These are phyloP conservation scores for Aspergillus affinis DNA, from an alignment of 495 filamentous ascomycete species.

Conservation along the genomic window DNA sequence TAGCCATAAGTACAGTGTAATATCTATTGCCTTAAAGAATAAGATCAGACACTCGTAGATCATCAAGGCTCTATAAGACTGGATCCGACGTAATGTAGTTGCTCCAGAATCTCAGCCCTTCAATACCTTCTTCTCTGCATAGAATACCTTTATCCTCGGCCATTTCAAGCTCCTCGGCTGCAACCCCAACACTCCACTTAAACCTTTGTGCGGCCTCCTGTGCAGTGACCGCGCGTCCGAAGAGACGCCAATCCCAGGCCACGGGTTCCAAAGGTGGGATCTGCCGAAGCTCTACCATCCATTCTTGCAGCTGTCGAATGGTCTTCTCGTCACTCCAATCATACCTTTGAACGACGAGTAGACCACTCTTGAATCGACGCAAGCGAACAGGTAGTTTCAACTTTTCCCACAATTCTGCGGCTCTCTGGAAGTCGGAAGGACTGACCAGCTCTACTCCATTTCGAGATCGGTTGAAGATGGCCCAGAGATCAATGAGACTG, in stretches of 20 bases:
- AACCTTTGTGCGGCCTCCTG: slow-evolving; percentile 88
- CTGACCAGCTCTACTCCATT: slow-evolving; percentile 94
- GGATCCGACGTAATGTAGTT: slow-evolving; percentile 52
- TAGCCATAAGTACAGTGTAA: neutral
- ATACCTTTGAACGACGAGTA: slow-evolving; percentile 85
- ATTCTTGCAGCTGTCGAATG: slow-evolving; percentile 68
- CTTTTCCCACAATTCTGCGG: slow-evolving; percentile 83
- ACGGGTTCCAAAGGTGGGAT: slow-evolving; percentile 62
- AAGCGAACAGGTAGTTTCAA: slow-evolving; percentile 83
- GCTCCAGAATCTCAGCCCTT: slow-evolving; percentile 79
- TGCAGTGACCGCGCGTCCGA: slow-evolving; percentile 83
- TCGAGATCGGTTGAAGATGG: slow-evolving; percentile 92
- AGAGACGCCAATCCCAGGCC: slow-evolving; percentile 71
- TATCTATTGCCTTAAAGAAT: slow-evolving; percentile 10
- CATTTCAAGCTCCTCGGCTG: slow-evolving; percentile 94
- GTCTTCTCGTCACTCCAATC: slow-evolving; percentile 93
- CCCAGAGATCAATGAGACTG: slow-evolving; percentile 94
- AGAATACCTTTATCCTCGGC: slow-evolving; percentile 83
- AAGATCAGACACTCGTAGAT: slow-evolving; percentile 13
- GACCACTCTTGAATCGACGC: slow-evolving; percentile 84
- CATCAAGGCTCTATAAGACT: slow-evolving; percentile 3
- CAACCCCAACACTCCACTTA: slow-evolving; percentile 98
- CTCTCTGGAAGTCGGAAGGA: slow-evolving; percentile 87
- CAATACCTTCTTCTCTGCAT: slow-evolving; percentile 80
- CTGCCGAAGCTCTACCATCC: slow-evolving; percentile 71